Conservation (phyloP, 352 stramenopile species). For the Elongisporangium anandrum region DNA sequence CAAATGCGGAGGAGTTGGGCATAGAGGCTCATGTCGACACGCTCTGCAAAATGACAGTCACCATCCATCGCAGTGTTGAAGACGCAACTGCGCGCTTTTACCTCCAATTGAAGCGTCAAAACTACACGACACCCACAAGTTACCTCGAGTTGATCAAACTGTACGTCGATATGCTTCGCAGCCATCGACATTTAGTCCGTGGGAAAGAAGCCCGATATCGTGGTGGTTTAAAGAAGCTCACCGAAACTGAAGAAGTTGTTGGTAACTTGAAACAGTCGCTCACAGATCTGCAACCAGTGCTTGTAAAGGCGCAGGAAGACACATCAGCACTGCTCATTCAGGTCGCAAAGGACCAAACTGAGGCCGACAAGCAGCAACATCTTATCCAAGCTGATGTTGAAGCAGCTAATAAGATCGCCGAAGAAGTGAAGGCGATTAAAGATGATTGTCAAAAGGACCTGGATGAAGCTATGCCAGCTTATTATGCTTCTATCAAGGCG, state of each 20-base stretch:
- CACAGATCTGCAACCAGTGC: constrained; percentile 89
- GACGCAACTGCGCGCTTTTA: constrained; percentile 77
- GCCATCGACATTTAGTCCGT: constrained; percentile 78
- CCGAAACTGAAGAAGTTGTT: constrained; percentile 92
- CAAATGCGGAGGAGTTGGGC: constrained; percentile 77
- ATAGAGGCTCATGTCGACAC: constrained; percentile 88
- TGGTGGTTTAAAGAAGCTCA: constrained; percentile 89
- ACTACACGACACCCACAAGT: constrained; percentile 95
- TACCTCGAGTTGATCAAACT: constrained; percentile 95
- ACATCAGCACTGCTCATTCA: constrained; percentile 81
- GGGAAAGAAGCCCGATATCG: constrained; percentile 81
- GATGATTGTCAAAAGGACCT: constrained; percentile 93
- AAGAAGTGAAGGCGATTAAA: constrained; percentile 92
- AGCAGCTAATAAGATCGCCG: constrained; percentile 88
- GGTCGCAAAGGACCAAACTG: constrained; percentile 89
- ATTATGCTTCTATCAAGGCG: constrained; percentile 89
- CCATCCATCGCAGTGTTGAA: constrained; percentile 91
- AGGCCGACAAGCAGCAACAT: constrained; percentile 89
- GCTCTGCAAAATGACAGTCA: constrained; percentile 91
- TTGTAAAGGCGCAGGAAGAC: constrained; percentile 88
- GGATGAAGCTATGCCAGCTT: constrained; percentile 91
- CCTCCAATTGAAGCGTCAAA: constrained; percentile 82
- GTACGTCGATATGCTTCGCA: constrained; percentile 90
- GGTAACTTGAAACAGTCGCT: constrained; percentile 89
- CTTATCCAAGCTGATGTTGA: constrained; percentile 90